Evolutionary conservation across 2,329 filamentous ascomycete species (phyloP).

Genomic region (Lasiodiplodia theobromae): DNA sequence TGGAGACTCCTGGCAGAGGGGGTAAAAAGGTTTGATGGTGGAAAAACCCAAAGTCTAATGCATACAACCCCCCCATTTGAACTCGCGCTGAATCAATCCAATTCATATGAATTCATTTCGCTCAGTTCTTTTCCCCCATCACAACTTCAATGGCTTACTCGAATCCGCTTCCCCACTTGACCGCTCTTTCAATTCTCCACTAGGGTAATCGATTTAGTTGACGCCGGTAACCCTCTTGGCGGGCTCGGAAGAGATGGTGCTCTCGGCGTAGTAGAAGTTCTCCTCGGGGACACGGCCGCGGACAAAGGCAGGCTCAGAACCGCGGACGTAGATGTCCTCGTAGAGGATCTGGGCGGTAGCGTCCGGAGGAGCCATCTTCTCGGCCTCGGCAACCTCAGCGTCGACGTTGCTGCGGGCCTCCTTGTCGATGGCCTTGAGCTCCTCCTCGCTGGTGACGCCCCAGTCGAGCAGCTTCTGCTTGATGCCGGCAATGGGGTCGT

Average conservation of each 20-base stretch:
- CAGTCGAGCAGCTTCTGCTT: conserved; percentile 99
- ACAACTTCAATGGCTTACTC: not conserved
- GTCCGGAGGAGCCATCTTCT: conserved; percentile 85
- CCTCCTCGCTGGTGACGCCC: conserved; percentile 88
- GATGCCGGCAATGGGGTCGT: conserved; percentile 96
- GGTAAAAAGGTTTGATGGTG: conserved; percentile 11
- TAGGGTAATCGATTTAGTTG: conserved; percentile 16
- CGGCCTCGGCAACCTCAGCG: conserved; percentile 86
- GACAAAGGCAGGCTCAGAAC: conserved; percentile 86
- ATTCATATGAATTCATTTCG: conserved; percentile 8
- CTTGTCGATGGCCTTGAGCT: conserved; percentile 97
- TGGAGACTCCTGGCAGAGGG: conserved; percentile 14
- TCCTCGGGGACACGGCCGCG: conserved; percentile 88
- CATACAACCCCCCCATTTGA: conserved; percentile 22
- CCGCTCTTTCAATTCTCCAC: conserved; percentile 10
- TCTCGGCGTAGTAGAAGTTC: conserved; percentile 76
- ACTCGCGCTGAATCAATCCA: conserved; percentile 12
- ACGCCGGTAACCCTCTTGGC: conserved; percentile 17
- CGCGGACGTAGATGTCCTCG: conserved; percentile 94
- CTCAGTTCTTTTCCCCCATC: conserved; percentile 7
- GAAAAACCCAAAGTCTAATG: conserved; percentile 29
- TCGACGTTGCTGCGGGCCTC: conserved; percentile 85
- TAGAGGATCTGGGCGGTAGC: conserved; percentile 82
- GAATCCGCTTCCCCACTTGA: not conserved
- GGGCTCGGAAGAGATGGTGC: conserved; percentile 16